Percentiles rank a stretch among this genome's conserved stretches.
phyloP scores from a whole-genome alignment of 2,329 filamentous ascomycete genomes.

The Colletotrichum orbiculare region DNA sequence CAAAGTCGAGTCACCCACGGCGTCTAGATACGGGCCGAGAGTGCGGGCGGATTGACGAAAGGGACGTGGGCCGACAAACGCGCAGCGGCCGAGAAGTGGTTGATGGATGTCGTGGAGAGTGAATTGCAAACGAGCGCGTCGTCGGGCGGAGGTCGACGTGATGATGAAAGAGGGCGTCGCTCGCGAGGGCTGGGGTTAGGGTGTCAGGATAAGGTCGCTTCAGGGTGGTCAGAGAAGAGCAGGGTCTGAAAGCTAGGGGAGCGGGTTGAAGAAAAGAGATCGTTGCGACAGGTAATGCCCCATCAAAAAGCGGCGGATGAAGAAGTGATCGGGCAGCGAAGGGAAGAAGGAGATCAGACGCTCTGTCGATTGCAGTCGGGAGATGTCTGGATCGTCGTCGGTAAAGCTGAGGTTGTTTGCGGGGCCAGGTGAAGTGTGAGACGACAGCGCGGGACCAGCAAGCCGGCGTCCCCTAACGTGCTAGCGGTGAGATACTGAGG shows the following conservation, averaged over 20 bases:
- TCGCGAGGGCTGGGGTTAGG: conserved; percentile 32
- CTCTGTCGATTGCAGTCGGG: conserved; percentile 21
- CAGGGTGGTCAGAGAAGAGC: conserved; percentile 27
- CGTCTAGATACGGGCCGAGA: conserved; percentile 2
- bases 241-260: conserved; percentile 17
- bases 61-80: background rate
- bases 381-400: conserved; percentile 36
- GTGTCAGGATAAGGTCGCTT: conserved; percentile 31
- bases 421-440: conserved; percentile 38
- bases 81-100: background rate
- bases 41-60: conserved; percentile 14
- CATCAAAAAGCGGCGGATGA: conserved; percentile 31
- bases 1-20: conserved; percentile 20
- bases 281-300: conserved; percentile 23
- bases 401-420: conserved; percentile 39
- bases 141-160: conserved; percentile 32
- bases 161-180: conserved; percentile 33
- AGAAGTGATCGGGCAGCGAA: conserved; percentile 28
- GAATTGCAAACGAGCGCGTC: conserved; percentile 25
- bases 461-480: conserved; percentile 35
- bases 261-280: conserved; percentile 10
- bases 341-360: conserved; percentile 24
- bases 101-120: background rate
- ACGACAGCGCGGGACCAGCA: conserved; percentile 37
- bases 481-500: conserved; percentile 37